These are phyloP conservation scores for Populus simonii DNA, from an alignment of 345 rosid genomes.

Conservation along the genomic window DNA sequence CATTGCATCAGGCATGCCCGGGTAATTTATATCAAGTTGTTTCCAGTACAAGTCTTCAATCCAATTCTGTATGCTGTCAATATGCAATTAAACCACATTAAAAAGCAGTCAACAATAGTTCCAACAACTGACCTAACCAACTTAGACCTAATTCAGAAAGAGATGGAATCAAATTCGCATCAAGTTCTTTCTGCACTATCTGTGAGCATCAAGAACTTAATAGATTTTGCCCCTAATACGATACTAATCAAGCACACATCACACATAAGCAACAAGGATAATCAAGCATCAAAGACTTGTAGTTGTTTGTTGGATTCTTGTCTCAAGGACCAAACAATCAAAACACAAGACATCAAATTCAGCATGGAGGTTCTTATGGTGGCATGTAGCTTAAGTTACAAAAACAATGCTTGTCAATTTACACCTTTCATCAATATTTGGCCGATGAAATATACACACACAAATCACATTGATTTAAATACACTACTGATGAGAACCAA, in stretches of 20 bases:
- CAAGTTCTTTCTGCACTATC: neutral
- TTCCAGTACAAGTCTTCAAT: constrained; percentile 85
- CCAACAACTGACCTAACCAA: neutral
- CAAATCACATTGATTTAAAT: no score
- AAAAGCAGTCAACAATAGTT: neutral
- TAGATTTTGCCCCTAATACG: neutral
- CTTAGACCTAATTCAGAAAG: neutral
- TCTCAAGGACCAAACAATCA: neutral
- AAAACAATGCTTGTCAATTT: no score
- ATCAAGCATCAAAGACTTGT: neutral
- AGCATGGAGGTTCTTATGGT: no score
- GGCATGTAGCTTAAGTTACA: no score
- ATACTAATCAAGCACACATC: neutral
- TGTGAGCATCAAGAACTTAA: neutral
- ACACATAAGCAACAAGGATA: neutral
- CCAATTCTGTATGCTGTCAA: constrained; percentile 89
- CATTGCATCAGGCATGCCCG: constrained; percentile 94
- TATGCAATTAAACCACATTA: neutral
- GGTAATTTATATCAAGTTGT: constrained; percentile 88
- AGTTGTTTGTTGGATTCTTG: neutral
- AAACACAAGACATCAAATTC: no score
- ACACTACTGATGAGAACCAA: no score
- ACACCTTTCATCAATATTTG: no score
- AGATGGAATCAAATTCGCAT: neutral
- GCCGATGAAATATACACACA: no score